Evolutionary conservation across 331 rosid genomes (phyloP).

Genomic region (Erythrophleum ivorense): DNA sequence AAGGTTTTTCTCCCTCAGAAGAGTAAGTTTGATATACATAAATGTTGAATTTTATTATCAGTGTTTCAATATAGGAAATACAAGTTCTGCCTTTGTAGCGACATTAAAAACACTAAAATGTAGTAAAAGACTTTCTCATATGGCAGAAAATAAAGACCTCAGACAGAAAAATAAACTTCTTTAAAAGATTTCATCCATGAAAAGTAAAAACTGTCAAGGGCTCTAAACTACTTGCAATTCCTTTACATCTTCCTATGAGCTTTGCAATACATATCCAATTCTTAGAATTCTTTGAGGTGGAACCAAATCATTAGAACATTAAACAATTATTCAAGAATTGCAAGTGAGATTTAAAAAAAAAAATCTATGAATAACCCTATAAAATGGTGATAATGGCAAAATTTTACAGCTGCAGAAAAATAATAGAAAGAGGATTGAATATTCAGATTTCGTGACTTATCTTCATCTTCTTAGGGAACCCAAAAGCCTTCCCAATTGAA

Average conservation of each 20-base stretch:
- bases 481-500: conserved; percentile 73
- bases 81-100: not conserved
- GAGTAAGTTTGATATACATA: not conserved
- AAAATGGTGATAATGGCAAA: not conserved
- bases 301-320: not conserved
- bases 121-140: conserved; percentile 7
- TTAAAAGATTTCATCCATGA: conserved; percentile 8
- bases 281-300: not conserved
- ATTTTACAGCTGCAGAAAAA: conserved; percentile 9
- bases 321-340: conserved; percentile 11
- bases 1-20: not conserved
- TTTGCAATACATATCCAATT: not conserved
- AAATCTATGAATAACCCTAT: not conserved
- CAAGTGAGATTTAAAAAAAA: not conserved
- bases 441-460: conserved; percentile 38
- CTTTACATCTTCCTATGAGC: conserved; percentile 2
- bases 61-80: not conserved
- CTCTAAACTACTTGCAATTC: not conserved
- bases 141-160: not conserved
- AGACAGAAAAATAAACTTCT: not conserved
- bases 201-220: not conserved
- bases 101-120: not conserved
- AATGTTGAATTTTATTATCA: not conserved
- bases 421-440: conserved; percentile 2
- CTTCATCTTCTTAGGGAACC: conserved; percentile 53